A percentile compares a stretch with the other conserved stretches of the same genome.
Evolutionary conservation across 306 rosid species (phyloP).

Genomic region (Canavalia ensiformis): DNA sequence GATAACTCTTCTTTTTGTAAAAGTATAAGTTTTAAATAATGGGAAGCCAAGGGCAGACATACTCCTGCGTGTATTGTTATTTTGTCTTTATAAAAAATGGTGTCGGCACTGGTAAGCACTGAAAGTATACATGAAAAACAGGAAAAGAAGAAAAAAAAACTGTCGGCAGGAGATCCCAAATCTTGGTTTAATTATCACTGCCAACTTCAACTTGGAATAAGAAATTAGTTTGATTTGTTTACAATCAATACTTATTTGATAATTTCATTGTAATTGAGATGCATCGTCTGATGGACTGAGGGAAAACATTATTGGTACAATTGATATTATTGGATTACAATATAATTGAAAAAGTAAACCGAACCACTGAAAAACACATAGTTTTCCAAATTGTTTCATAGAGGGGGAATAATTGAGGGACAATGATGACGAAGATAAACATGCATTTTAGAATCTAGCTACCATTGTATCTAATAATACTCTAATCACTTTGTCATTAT

Average conservation of each 20-base stretch:
- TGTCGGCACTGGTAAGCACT: slow-evolving; percentile 12
- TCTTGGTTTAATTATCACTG: slow-evolving; percentile 1
- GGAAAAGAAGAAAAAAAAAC: background rate
- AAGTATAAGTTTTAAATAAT: background rate
- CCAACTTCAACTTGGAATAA: background rate
- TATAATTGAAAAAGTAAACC: background rate
- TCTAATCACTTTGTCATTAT: background rate
- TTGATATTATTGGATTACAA: background rate
- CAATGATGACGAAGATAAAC: background rate
- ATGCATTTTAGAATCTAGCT: slow-evolving; percentile 1
- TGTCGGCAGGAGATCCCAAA: slow-evolving; percentile 17
- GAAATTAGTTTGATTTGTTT: background rate
- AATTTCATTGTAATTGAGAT: background rate
- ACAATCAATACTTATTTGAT: background rate
- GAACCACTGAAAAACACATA: background rate
- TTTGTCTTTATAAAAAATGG: background rate
- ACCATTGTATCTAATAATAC: background rate
- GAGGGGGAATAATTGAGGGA: background rate
- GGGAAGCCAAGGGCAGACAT: background rate
- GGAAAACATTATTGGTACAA: background rate
- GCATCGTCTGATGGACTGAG: background rate
- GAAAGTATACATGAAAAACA: background rate
- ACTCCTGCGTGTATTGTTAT: background rate
- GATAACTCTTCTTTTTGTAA: slow-evolving; percentile 6
- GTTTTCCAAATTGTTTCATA: background rate